Evolutionary conservation across 495 filamentous ascomycete species (phyloP).

Genomic region (Alectoria sarmentosa): DNA sequence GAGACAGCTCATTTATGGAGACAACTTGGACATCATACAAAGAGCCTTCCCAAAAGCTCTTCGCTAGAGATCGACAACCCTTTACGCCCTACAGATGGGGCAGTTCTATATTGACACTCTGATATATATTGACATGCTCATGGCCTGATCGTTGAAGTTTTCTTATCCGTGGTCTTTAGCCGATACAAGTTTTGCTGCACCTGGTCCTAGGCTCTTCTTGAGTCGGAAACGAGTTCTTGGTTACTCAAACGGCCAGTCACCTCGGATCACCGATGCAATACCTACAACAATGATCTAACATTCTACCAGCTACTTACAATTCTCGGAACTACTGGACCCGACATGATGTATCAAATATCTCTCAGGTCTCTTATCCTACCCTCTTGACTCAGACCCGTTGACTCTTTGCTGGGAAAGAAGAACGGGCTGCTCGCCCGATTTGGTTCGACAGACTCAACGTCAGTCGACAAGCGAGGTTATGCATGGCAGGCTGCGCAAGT

Average conservation of each 20-base stretch:
- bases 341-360: background rate
- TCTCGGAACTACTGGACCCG: background rate
- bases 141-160: background rate
- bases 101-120: background rate
- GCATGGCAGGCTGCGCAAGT: background rate
- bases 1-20: background rate
- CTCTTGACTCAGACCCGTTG: background rate
- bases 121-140: background rate
- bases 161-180: background rate
- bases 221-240: background rate
- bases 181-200: background rate
- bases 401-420: background rate
- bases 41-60: background rate
- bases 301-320: background rate
- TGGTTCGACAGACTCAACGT: background rate
- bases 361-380: background rate
- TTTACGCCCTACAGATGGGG: background rate
- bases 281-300: background rate
- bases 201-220: background rate
- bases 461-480: background rate
- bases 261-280: background rate
- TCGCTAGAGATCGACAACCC: background rate
- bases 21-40: background rate
- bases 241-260: background rate
- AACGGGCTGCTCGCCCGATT: background rate